Evolutionary conservation across 192 early-diverging fungal species (phyloP), one percentile per base, ranked within the genome.

Genomic region (Kappamyces sp.): DNA sequence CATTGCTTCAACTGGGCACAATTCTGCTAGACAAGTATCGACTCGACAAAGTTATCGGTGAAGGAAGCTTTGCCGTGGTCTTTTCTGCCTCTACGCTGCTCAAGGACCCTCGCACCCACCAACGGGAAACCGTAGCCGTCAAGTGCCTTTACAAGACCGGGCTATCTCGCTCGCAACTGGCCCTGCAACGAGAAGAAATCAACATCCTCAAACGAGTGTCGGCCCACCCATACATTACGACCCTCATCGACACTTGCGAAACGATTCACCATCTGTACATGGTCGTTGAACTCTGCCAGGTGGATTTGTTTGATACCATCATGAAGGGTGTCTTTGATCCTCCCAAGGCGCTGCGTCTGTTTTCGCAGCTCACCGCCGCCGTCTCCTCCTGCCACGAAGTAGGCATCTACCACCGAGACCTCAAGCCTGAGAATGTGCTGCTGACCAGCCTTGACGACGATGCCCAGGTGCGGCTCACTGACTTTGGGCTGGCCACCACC

Each of bases 401-500:
- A 39, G 86, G 86, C 54, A 80, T 92, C 45, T 95, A 86, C 73
- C 93, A 94, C 68, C 87, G 94, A 62, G 93, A 97, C 67, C 63
- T 97, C 50, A 95, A 97, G 71, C 72, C 73, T 40, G 93, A 96
- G 73, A 96, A 96, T 62, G 80, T 93, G 9, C 87, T 55, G 30
- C 54, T 66, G 6, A 42, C 41, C 57, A 4, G 37, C 12, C 48
- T 15, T 38, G 50, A 54, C 29, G 15, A 45, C 29, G 49, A 61
- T 60, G 73, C 29, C 68, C 81, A 34, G 12, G 57, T 71, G 39
- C 93, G 93, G 75, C 75, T 96, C 31, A 86, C 91, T 8, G 94
- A 96, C 74, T 96, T 96, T 85, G 94, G 94, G 3, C 80, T 96
- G n/a, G 88, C 90, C 11, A 94, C 94, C 22, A 74, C 76, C 53